Evolutionary conservation across 1,284 basidiomycete genomes (phyloP).

Genomic region (Cerioporus squamosus): DNA sequence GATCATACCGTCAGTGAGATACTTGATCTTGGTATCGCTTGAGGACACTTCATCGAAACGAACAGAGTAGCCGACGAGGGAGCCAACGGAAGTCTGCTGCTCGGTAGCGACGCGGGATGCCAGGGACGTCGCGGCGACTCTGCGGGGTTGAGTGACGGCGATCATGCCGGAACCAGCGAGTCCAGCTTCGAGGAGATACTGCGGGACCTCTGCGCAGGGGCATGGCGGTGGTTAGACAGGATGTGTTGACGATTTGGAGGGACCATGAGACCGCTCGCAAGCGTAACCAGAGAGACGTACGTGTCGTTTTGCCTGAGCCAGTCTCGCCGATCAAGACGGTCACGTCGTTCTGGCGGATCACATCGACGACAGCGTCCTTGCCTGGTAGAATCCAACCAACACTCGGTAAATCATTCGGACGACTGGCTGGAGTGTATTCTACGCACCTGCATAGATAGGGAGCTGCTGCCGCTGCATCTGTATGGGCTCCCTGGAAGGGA

Average conservation of each 20-base stretch:
- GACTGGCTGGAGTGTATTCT: slow-evolving; percentile 6
- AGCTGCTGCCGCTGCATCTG: slow-evolving; percentile 70
- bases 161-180: slow-evolving; percentile 70
- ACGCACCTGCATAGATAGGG: slow-evolving; percentile 76
- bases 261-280: too few relatives aligned
- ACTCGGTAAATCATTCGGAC: too few relatives aligned
- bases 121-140: slow-evolving; percentile 93
- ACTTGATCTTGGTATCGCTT: slow-evolving; percentile 84
- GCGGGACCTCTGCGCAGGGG: slow-evolving; percentile 74
- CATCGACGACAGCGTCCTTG: slow-evolving; percentile 73
- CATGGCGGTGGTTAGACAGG: neutral
- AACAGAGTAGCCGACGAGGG: slow-evolving; percentile 90
- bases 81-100: slow-evolving; percentile 72
- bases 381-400: slow-evolving; percentile 46
- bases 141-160: slow-evolving; percentile 91
- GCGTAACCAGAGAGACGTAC: slow-evolving; percentile 49
- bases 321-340: slow-evolving; percentile 95
- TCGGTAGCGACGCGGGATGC: slow-evolving; percentile 90
- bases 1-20: slow-evolving; percentile 97
- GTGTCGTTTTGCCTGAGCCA: slow-evolving; percentile 97
- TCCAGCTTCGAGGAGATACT: slow-evolving; percentile 83
- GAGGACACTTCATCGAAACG: slow-evolving; percentile 90
- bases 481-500: slow-evolving; percentile 35
- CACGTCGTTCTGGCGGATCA: slow-evolving; percentile 83
- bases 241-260: neutral